Base-by-base conservation (phyloP, 2,329 filamentous ascomycete genomes). In the Xylariaceae sp. region DNA sequence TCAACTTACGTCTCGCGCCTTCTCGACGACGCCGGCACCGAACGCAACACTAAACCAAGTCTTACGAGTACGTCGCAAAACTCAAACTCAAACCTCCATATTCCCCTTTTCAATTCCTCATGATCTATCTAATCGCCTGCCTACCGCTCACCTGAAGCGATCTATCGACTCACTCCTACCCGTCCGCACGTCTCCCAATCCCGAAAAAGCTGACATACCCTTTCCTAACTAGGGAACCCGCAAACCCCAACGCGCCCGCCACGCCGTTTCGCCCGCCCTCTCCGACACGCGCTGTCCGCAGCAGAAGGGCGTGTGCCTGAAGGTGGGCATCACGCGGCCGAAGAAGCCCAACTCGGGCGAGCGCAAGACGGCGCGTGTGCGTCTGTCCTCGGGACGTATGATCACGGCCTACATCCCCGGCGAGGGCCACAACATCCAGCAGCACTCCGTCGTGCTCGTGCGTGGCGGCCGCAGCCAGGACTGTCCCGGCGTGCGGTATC, bases 281-380 rank as follows among this genome's bases (percentile, higher is more conserved):
- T 80, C 81, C 43, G 81, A 80, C 59, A 81, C 81, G 57, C 73
- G 84, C 45, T 82, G 89, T 36, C 92, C 94, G 3, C 84, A 89
- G 69, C 87, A 96, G 76, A 97, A 97, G 79, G 94, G 93, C 64
- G 94, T 99, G 30, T 97, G 94, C 73, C 78, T 99, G 60, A 92
- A 95, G 72, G 94, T 97, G 56, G 92, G 91, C 68, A 90, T 92
- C 65, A 92, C 89, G 65, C 92, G 94, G 69, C 94, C 94, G 51
- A 99, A 99, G 86, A 99, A 99, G 77, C 94, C 94, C 62, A 99
- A 99, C 75, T 99, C 94, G 23, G 94, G 92, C 50, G 92, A 97
- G 81, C 82, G 94, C 60, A 99, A 99, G 80, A 94, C 91, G 53
- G 93, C 93, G 2, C 91, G 93, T 79, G 88, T 99, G 16, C 82